Evolutionary conservation across 2,329 filamentous ascomycete genomes (phyloP).

Genomic region (Phialophora expanda): DNA sequence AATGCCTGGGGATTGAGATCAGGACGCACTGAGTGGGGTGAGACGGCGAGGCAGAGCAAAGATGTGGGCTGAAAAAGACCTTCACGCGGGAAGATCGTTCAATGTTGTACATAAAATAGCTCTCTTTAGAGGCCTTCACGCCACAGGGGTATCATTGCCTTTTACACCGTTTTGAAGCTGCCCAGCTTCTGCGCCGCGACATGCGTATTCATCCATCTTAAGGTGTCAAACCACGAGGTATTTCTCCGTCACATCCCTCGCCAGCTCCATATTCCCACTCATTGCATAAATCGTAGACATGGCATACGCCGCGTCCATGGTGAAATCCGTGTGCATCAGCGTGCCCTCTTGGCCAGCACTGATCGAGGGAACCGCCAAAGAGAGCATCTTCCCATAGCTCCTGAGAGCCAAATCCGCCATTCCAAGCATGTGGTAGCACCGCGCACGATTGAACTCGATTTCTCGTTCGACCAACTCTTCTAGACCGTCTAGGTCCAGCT

Average conservation of each 20-base stretch:
- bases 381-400: slow-evolving; percentile 69
- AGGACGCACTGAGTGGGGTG: background rate
- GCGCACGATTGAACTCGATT: slow-evolving; percentile 79
- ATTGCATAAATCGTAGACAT: slow-evolving; percentile 70
- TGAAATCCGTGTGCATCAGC: slow-evolving; percentile 61
- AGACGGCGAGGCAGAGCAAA: background rate
- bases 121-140: slow-evolving; percentile 16
- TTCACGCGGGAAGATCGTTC: slow-evolving; percentile 7
- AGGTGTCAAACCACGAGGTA: slow-evolving; percentile 58
- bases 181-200: background rate
- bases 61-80: background rate
- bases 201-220: background rate
- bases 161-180: background rate
- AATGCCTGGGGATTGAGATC: background rate
- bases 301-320: slow-evolving; percentile 74
- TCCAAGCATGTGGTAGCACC: slow-evolving; percentile 77
- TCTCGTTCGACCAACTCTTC: slow-evolving; percentile 54
- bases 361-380: slow-evolving; percentile 39
- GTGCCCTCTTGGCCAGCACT: slow-evolving; percentile 18
- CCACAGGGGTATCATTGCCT: slow-evolving; percentile 38
- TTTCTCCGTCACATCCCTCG: slow-evolving; percentile 64
- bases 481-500: slow-evolving; percentile 1
- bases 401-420: slow-evolving; percentile 73
- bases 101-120: slow-evolving; percentile 33
- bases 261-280: slow-evolving; percentile 66